Evolutionary conservation across 192 early-diverging fungal species (phyloP), one percentile per base, ranked within the genome.

Genomic region (Entomortierella beljakovae): DNA sequence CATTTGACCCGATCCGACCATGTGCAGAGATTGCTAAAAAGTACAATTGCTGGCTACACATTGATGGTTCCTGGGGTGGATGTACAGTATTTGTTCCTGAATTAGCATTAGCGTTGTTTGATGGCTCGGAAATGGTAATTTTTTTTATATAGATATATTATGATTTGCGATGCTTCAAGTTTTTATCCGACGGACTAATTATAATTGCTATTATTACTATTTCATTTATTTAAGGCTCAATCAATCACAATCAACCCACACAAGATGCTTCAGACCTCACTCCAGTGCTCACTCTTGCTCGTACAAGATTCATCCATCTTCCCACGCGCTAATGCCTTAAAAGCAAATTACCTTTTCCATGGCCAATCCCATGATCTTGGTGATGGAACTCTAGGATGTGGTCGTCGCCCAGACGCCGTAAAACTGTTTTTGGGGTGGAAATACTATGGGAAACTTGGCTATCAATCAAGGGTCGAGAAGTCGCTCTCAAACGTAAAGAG

Each of bases 11-110:
- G 7, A 80, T 94, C 26, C 71, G 69, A 2, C 83, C 66, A 22
- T 90, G 93, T 35, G 85, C 84, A 0, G 68, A 43, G 22, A 82
- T 92, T 49, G 89, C 91, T 32, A 82, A 81, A 61, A 85, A 86
- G 33, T 88, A 85, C 63, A 81, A 82, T 23, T 82, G 91, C 57
- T 93, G 93, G 90, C 70, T 94, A 40, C 93, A 96, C 60, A 82
- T 93, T 11, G 94, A 96, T 59, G 94, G 87, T 10, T 91, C 90
- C 33, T 96, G 91, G 90, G 93, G 93, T 57, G 92, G 92, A 18
- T 88, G 87, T 13, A 81, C 86, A 2, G 70, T 88, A 8, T 91
- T 94, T 80, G 62, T 64, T 0, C 92, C 90, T 6, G 82, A 84
- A 2, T 68, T 81, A 8, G 64, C 73, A 48, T 82, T 73, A 35